phyloP scores from a whole-genome alignment of 208 protist genomes.

The Leishmania aethiopica region DNA sequence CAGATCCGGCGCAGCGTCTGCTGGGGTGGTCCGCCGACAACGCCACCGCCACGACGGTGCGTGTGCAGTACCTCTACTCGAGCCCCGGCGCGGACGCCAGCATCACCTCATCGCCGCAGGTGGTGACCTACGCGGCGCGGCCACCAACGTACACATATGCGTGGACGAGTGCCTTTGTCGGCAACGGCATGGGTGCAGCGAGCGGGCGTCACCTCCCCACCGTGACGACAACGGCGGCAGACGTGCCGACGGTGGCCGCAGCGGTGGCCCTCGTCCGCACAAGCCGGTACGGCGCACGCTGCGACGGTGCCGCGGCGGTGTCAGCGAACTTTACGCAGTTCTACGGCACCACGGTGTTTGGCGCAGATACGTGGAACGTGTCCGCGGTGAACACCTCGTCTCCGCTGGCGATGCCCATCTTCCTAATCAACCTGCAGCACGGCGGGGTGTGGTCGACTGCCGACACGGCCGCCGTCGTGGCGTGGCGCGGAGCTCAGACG shows the following conservation, averaged over 20 bases:
- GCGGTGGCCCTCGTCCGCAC: constrained; percentile 64
- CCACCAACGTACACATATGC: constrained; percentile 8
- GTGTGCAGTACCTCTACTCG: constrained; percentile 28
- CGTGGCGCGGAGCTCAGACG: constrained; percentile 13
- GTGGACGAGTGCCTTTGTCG: constrained; percentile 41
- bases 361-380: too few relatives aligned
- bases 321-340: constrained; percentile 15
- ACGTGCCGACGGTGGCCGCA: constrained; percentile 38
- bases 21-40: constrained; percentile 8
- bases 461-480: constrained; percentile 19
- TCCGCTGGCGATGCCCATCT: constrained; percentile 47
- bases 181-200: constrained; percentile 47
- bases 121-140: constrained; percentile 13
- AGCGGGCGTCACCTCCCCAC: constrained; percentile 14
- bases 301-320: constrained; percentile 29
- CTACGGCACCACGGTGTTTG: not conserved
- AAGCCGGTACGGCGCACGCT: constrained; percentile 44
- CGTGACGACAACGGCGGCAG: not conserved
- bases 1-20: constrained; percentile 11
- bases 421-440: constrained; percentile 51
- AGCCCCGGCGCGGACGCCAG: constrained; percentile 4
- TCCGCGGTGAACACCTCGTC: not conserved
- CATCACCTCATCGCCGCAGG: not conserved
- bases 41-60: constrained; percentile 16
- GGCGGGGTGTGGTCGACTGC: constrained; percentile 24